Evolutionary conservation across 768 basidiomycete genomes (phyloP).

Genomic region (Sporobolomyces pararoseus): DNA sequence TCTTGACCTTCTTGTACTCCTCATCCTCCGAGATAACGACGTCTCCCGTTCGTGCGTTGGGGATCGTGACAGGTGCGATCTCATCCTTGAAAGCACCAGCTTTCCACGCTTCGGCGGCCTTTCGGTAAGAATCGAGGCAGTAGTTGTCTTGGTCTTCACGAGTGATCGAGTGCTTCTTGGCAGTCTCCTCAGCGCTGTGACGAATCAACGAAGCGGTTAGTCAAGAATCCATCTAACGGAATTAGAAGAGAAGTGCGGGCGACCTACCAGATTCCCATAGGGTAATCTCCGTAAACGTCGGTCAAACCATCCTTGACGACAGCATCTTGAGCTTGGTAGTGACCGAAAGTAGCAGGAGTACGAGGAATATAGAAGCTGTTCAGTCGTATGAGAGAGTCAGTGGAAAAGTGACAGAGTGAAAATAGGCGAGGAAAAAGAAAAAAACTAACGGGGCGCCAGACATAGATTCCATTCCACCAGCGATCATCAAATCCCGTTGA

Average conservation of each 20-base stretch:
- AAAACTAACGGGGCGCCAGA: conserved; percentile 87
- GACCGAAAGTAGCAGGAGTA: conserved; percentile 63
- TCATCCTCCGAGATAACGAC: conserved; percentile 87
- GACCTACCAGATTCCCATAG: conserved; percentile 85
- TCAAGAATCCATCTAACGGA: too few relatives aligned
- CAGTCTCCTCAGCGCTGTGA: conserved; percentile 67
- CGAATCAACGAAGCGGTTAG: not conserved
- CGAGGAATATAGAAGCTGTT: conserved; percentile 52
- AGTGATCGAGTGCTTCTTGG: conserved; percentile 73
- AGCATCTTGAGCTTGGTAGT: conserved; percentile 80
- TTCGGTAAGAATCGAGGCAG: conserved; percentile 90
- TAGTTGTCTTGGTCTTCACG: conserved; percentile 85
- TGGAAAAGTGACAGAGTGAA: too few relatives aligned
- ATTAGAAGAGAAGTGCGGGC: not conserved
- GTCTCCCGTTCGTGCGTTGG: conserved; percentile 76
- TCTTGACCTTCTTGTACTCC: conserved; percentile 94
- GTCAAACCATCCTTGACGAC: conserved; percentile 88
- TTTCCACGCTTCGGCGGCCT: conserved; percentile 86
- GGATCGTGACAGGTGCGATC: conserved; percentile 82
- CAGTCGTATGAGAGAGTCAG: not conserved
- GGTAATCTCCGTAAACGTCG: conserved; percentile 96
- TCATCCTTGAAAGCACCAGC: conserved; percentile 78
- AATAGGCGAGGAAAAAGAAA: not conserved
- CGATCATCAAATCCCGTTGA: conserved; percentile 77
- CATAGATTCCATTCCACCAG: conserved; percentile 99